These are phyloP conservation scores for Rhipidocladum racemiflorum DNA, from an alignment of 176 grass and related monocot species.

Conservation along the genomic window DNA sequence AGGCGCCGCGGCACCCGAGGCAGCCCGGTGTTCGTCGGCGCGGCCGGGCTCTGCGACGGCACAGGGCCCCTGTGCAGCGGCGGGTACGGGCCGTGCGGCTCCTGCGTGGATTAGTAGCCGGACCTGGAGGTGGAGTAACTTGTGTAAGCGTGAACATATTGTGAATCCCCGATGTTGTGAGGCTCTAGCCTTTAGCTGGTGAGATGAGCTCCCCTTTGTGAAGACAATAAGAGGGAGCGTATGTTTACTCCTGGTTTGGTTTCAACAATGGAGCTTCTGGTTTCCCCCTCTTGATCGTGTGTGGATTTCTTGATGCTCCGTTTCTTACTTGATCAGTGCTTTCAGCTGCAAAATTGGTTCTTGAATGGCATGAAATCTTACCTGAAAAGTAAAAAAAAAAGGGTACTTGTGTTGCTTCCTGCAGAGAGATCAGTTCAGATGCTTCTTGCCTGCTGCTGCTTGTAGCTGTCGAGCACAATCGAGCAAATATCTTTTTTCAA, in stretches of 20 bases:
- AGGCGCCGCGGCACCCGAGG: conserved; percentile 11
- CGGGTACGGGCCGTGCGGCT: conserved; percentile 42
- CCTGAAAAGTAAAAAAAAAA: background rate
- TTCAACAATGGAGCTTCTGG: background rate
- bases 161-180: background rate
- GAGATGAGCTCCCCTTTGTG: conserved; percentile 38
- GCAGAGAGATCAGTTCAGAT: background rate
- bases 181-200: background rate
- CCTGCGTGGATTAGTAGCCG: conserved; percentile 45
- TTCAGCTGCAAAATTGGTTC: background rate
- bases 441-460: background rate
- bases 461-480: background rate
- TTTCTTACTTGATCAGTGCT: background rate
- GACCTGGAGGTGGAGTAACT: background rate
- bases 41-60: conserved; percentile 58
- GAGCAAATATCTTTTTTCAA: background rate
- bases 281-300: background rate
- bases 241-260: background rate
- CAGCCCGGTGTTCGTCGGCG: conserved; percentile 48
- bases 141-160: background rate
- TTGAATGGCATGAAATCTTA: background rate
- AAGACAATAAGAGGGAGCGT: conserved; percentile 37
- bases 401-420: background rate
- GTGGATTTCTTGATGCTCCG: background rate
- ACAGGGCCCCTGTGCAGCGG: conserved; percentile 46